Conservation (phyloP, 495 filamentous ascomycete species). For the Penicillium samsonianum region DNA sequence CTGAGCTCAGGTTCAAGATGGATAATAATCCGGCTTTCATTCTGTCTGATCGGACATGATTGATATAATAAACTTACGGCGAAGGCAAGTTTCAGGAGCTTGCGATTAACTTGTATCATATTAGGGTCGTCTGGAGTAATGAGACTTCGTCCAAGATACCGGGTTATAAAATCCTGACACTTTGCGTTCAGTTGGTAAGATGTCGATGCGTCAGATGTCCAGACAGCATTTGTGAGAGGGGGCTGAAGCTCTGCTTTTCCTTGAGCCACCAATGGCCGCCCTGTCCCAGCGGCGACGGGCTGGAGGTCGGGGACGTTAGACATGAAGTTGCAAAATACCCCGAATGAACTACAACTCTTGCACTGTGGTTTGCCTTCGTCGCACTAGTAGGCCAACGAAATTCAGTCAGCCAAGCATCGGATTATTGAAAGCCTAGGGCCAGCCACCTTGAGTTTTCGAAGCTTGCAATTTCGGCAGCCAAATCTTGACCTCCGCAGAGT, state of each 20-base stretch:
- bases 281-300: slow-evolving; percentile 27
- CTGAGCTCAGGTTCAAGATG: not conserved
- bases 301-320: slow-evolving; percentile 43
- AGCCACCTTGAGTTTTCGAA: slow-evolving; percentile 48
- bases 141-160: not conserved
- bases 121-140: not conserved
- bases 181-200: not conserved
- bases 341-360: slow-evolving; percentile 44
- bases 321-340: slow-evolving; percentile 47
- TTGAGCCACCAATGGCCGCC: slow-evolving; percentile 20
- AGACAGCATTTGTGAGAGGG: slow-evolving; percentile 33
- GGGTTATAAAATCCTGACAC: not conserved
- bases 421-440: slow-evolving; percentile 4
- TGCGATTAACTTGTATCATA: not conserved
- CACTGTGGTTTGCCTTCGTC: slow-evolving; percentile 49
- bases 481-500: not conserved
- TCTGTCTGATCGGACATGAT: not conserved
- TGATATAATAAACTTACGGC: not conserved
- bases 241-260: slow-evolving; percentile 19
- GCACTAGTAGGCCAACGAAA: slow-evolving; percentile 32
- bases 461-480: not conserved
- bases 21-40: not conserved
- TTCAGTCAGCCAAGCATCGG: slow-evolving; percentile 15
- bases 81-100: not conserved
- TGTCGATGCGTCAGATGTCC: slow-evolving; percentile 15